phyloP scores from a whole-genome alignment of 352 stramenopile genomes.

The Phytophthora tentaculata region DNA sequence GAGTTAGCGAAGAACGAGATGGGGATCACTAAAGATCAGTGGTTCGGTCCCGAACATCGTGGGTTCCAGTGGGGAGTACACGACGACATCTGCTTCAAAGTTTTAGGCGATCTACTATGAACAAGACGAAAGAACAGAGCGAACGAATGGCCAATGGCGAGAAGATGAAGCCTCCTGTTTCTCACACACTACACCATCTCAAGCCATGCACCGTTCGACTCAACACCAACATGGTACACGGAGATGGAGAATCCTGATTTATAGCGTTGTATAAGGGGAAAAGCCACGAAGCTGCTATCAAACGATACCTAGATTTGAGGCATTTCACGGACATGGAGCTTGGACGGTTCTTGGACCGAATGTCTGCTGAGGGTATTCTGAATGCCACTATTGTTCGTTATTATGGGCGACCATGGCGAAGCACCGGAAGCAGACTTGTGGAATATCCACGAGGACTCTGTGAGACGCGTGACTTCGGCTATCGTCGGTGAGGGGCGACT shows the following conservation, averaged over 20 bases:
- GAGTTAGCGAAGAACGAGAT: slow-evolving; percentile 33
- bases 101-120: slow-evolving; percentile 29
- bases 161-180: slow-evolving; percentile 18
- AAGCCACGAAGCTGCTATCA: slow-evolving; percentile 25
- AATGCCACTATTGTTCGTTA: slow-evolving; percentile 57
- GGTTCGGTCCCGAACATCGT: slow-evolving; percentile 20
- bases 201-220: slow-evolving; percentile 40
- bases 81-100: slow-evolving; percentile 48
- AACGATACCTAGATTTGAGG: slow-evolving; percentile 44
- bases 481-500: slow-evolving; percentile 40
- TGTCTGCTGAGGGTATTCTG: slow-evolving; percentile 41
- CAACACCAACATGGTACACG: slow-evolving; percentile 42
- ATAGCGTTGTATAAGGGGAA: slow-evolving; percentile 33
- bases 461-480: slow-evolving; percentile 31
- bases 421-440: slow-evolving; percentile 40
- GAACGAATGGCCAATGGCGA: slow-evolving; percentile 19
- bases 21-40: slow-evolving; percentile 39
- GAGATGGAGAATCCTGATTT: slow-evolving; percentile 39
- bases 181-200: slow-evolving; percentile 3
- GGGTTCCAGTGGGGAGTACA: slow-evolving; percentile 48
- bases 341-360: slow-evolving; percentile 51
- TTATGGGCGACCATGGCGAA: slow-evolving; percentile 33
- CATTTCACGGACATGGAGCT: slow-evolving; percentile 52
- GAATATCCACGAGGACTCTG: slow-evolving; percentile 29
- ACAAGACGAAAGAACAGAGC: slow-evolving; percentile 37